Evolutionary conservation across 140 eudicot species (phyloP).

Genomic region (Bidens hawaiensis): DNA sequence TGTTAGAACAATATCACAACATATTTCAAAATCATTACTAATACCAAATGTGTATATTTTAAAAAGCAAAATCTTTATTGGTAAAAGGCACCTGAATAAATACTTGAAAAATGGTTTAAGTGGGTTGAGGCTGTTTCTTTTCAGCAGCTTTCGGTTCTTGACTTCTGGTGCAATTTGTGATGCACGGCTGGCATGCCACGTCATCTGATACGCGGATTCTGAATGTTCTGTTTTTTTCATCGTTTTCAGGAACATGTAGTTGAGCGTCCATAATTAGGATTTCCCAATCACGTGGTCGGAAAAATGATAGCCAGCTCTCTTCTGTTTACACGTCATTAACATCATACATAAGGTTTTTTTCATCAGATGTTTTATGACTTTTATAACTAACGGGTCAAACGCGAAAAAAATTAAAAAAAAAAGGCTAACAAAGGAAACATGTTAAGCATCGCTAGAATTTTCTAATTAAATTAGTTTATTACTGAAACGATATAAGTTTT

Average conservation of each 20-base stretch:
- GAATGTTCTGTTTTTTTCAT: background rate
- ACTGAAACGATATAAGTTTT: background rate
- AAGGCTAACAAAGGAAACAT: background rate
- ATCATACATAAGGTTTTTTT: no score
- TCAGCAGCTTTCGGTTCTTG: slow-evolving; percentile 33
- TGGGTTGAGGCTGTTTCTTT: slow-evolving; percentile 35
- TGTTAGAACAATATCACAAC: background rate
- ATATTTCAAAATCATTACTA: background rate
- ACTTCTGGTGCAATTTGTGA: slow-evolving; percentile 26
- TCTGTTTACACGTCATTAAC: no score
- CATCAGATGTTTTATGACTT: no score
- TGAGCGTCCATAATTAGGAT: no score
- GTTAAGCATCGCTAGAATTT: background rate
- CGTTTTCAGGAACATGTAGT: no score
- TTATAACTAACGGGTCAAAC: background rate
- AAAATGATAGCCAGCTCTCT: no score
- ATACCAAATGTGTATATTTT: background rate
- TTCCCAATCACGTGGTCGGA: no score
- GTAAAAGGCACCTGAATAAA: slow-evolving; percentile 6
- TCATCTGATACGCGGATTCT: background rate
- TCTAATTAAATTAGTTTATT: background rate
- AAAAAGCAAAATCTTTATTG: slow-evolving; percentile 11
- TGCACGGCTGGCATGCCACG: slow-evolving; percentile 15
- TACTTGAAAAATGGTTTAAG: slow-evolving; percentile 1
- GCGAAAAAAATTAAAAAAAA: background rate